These are phyloP conservation scores for Wickerhamomyces mucosus DNA, from an alignment of 805 yeast species.

Conservation along the genomic window DNA sequence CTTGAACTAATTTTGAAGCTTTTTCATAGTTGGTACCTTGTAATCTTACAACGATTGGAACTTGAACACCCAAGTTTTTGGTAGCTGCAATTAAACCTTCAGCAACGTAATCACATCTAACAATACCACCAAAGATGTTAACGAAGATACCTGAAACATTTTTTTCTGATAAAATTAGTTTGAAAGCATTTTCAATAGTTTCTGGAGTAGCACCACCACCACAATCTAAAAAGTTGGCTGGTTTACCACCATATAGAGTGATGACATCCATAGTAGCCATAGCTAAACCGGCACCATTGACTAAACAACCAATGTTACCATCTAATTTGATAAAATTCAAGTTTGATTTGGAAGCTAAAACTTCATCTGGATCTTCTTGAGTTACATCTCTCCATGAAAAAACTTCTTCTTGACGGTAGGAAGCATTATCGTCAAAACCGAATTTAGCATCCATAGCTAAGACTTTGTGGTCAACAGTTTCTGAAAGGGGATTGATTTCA, in stretches of 20 bases:
- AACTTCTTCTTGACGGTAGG: slow-evolving; percentile 89
- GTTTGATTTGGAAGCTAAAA: slow-evolving; percentile 80
- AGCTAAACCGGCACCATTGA: slow-evolving; percentile 99
- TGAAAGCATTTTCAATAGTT: slow-evolving; percentile 95
- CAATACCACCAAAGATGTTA: slow-evolving; percentile 98
- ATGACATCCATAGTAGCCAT: slow-evolving; percentile 99
- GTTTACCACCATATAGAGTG: slow-evolving; percentile 95
- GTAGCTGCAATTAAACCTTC: slow-evolving; percentile 94
- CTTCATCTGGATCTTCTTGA: slow-evolving; percentile 98
- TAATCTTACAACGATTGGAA: slow-evolving; percentile 95
- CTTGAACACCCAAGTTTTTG: slow-evolving; percentile 78
- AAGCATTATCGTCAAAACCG: slow-evolving; percentile 95
- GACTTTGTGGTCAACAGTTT: slow-evolving; percentile 82
- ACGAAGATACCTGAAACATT: slow-evolving; percentile 93
- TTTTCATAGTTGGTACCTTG: slow-evolving; percentile 94
- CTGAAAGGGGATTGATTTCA: slow-evolving; percentile 96
- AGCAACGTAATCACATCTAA: slow-evolving; percentile 98
- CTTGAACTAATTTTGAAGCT: slow-evolving; percentile 77
- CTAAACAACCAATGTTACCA: slow-evolving; percentile 98
- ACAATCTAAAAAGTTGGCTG: slow-evolving; percentile 98
- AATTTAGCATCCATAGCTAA: slow-evolving; percentile 99
- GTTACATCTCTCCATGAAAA: slow-evolving; percentile 94
- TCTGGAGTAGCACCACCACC: slow-evolving; percentile 99
- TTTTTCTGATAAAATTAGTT: slow-evolving; percentile 80
- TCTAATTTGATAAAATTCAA: slow-evolving; percentile 95